phyloP scores from a whole-genome alignment of 2,329 filamentous ascomycete genomes.

The Talaromyces sp. region DNA sequence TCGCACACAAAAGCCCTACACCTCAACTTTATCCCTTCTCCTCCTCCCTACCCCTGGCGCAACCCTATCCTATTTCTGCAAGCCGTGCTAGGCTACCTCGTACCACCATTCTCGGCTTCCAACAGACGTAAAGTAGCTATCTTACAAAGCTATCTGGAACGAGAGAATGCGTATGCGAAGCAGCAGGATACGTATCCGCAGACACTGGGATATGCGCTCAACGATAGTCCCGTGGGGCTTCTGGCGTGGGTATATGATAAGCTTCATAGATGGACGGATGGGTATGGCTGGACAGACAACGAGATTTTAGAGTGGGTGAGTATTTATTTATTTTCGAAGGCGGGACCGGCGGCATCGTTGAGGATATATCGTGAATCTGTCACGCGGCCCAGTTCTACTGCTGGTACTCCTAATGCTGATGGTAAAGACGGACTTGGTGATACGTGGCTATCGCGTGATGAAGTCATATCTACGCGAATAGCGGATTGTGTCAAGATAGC shows the following conservation, averaged over 20 bases:
- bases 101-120: constrained; percentile 28
- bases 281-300: constrained; percentile 70
- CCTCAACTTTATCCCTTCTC: constrained; percentile 55
- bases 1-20: constrained; percentile 57
- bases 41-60: constrained; percentile 48
- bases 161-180: constrained; percentile 51
- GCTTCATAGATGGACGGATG: constrained; percentile 70
- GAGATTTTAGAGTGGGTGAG: constrained; percentile 72
- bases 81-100: constrained; percentile 22
- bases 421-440: background rate
- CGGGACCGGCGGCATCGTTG: constrained; percentile 64
- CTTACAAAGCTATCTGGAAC: constrained; percentile 23
- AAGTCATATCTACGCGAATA: constrained; percentile 41
- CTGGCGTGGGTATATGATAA: constrained; percentile 82
- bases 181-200: constrained; percentile 67
- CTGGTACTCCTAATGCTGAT: no score
- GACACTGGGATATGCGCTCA: constrained; percentile 66
- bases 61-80: constrained; percentile 54
- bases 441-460: constrained; percentile 19
- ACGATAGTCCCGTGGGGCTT: constrained; percentile 66
- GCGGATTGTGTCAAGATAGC: constrained; percentile 49
- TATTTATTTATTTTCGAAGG: constrained; percentile 68
- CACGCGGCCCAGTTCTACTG: background rate
- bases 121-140: constrained; percentile 24
- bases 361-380: constrained; percentile 69